A percentile compares a stretch with the other conserved stretches of the same genome.
These are phyloP conservation scores for Corymbia maculata DNA, from an alignment of 345 rosid species.

Conservation along the genomic window DNA sequence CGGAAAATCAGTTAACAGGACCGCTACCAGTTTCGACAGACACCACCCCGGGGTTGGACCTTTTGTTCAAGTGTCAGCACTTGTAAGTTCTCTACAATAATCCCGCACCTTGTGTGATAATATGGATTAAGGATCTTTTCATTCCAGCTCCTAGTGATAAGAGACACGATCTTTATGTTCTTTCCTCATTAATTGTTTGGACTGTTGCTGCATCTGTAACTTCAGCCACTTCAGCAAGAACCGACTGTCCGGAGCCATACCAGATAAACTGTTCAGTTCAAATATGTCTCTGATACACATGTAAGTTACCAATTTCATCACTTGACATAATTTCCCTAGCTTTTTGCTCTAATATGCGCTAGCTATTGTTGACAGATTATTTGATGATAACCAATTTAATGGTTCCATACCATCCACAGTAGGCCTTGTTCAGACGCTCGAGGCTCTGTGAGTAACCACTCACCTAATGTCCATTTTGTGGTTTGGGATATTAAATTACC, in stretches of 20 bases:
- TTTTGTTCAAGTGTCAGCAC: slow-evolving; percentile 12
- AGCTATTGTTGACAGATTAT: slow-evolving; percentile 12
- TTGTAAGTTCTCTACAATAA: slow-evolving; percentile 12
- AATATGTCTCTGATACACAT: slow-evolving; percentile 25
- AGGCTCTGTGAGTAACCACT: slow-evolving; percentile 26
- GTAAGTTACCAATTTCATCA: slow-evolving; percentile 3
- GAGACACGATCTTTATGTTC: neutral
- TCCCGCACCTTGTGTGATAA: neutral
- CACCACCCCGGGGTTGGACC: slow-evolving; percentile 33
- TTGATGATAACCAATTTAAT: slow-evolving; percentile 19
- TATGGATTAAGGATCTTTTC: neutral
- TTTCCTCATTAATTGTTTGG: neutral
- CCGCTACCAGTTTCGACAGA: slow-evolving; percentile 28
- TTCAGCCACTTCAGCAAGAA: slow-evolving; percentile 33
- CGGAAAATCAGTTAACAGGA: slow-evolving; percentile 31
- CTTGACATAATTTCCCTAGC: neutral
- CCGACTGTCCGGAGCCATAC: slow-evolving; percentile 23
- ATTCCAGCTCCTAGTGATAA: neutral
- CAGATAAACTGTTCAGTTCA: slow-evolving; percentile 24
- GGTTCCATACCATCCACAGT: slow-evolving; percentile 24
- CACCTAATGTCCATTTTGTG: neutral
- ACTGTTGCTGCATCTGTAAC: neutral
- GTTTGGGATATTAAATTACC: neutral
- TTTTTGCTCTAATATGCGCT: neutral
- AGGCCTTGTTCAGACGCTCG: slow-evolving; percentile 11